Evolutionary conservation across 768 basidiomycete species (phyloP).

Genomic region (Phlebiopsis gigantea): DNA sequence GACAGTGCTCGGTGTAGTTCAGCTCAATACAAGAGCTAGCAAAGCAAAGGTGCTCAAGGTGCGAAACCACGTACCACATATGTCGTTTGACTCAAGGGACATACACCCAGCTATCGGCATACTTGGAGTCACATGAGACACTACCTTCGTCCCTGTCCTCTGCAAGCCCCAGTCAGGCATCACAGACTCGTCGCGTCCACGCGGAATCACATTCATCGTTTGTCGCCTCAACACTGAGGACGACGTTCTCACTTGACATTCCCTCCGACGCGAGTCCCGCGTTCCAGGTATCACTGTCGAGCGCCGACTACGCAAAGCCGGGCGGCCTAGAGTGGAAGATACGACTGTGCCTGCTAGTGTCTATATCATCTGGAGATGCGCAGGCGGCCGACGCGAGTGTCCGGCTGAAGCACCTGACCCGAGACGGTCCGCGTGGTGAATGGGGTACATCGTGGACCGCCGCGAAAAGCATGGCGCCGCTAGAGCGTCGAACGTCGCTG

Average conservation of each 20-base stretch:
- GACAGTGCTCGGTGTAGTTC: constrained; percentile 84
- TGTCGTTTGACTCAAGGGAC: not conserved
- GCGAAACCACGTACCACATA: constrained; percentile 12
- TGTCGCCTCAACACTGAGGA: constrained; percentile 63
- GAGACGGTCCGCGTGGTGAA: constrained; percentile 57
- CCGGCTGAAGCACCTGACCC: constrained; percentile 44
- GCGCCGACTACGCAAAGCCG: constrained; percentile 19
- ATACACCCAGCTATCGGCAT: constrained; percentile 71
- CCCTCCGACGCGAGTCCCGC: constrained; percentile 88
- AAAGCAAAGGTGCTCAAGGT: constrained; percentile 82
- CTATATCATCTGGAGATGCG: constrained; percentile 48
- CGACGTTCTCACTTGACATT: constrained; percentile 87
- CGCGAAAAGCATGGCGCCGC: constrained; percentile 49
- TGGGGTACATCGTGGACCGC: constrained; percentile 72
- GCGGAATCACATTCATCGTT: constrained; percentile 83
- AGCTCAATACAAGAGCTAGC: constrained; percentile 71
- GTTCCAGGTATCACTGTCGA: constrained; percentile 49
- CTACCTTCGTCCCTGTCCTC: constrained; percentile 59
- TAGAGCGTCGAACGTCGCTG: constrained; percentile 37
- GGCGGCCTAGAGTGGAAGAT: constrained; percentile 94
- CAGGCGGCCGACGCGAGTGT: constrained; percentile 45
- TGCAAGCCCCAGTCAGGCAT: constrained; percentile 31
- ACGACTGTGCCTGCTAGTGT: constrained; percentile 79
- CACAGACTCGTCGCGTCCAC: constrained; percentile 67
- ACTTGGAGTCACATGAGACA: constrained; percentile 84